Percentiles rank a stretch among this genome's conserved stretches.
These are phyloP conservation scores for Ophiosphaerella narmari DNA, from an alignment of 2,329 filamentous ascomycete species.

Conservation along the genomic window DNA sequence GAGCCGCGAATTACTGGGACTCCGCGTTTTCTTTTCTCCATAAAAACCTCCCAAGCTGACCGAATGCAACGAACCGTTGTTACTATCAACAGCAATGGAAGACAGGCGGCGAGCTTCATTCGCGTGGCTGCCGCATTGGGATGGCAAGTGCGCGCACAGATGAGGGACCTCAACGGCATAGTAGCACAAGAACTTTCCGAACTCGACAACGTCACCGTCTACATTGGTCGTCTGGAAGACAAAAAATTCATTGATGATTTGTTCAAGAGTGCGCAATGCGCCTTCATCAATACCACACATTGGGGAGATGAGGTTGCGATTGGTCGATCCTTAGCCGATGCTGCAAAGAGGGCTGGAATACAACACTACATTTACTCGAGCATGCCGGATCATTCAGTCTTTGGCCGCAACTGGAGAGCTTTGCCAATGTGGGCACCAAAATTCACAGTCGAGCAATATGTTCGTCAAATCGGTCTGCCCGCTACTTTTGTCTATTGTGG, in stretches of 20 bases:
- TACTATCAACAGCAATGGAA: conserved; percentile 93
- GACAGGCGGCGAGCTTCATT: conserved; percentile 93
- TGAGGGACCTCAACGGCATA: conserved; percentile 83
- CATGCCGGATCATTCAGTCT: conserved; percentile 91
- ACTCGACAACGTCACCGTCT: conserved; percentile 78
- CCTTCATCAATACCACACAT: conserved; percentile 97
- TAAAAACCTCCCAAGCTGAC: conserved; percentile 5
- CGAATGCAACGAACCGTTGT: conserved; percentile 70
- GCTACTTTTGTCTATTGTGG: conserved; percentile 95
- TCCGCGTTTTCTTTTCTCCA: background rate
- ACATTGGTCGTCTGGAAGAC: conserved; percentile 69
- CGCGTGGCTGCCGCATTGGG: conserved; percentile 92
- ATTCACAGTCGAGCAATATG: conserved; percentile 89
- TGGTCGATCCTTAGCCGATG: conserved; percentile 84
- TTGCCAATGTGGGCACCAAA: conserved; percentile 92
- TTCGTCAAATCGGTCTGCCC: conserved; percentile 78
- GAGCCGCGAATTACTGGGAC: conserved; percentile 1
- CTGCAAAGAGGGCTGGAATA: conserved; percentile 80
- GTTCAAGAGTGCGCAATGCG: conserved; percentile 82
- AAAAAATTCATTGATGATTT: conserved; percentile 77
- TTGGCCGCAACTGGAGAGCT: conserved; percentile 76
- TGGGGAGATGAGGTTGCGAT: conserved; percentile 94
- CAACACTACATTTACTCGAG: conserved; percentile 95
- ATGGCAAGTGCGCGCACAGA: conserved; percentile 89
- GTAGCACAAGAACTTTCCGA: conserved; percentile 84